These are phyloP conservation scores for Cyclotella atomus DNA, from an alignment of 108 stramenopile genomes.

Conservation along the genomic window DNA sequence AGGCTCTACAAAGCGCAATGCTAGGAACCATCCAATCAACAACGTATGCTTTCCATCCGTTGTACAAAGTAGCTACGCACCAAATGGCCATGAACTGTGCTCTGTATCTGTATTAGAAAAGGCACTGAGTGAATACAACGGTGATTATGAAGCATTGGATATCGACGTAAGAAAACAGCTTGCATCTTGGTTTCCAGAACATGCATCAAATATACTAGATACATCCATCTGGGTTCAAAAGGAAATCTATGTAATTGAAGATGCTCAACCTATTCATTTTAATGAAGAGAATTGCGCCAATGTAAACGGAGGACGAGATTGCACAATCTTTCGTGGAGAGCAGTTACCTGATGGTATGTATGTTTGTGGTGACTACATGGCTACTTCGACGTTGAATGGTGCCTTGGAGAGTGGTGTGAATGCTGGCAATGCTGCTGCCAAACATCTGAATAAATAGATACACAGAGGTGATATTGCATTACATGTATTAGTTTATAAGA, in stretches of 20 bases:
- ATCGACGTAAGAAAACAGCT: slow-evolving; percentile 65
- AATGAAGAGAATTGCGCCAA: slow-evolving; percentile 33
- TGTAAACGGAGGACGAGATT: slow-evolving; percentile 74
- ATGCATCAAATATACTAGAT: slow-evolving; percentile 54
- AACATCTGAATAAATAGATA: not conserved
- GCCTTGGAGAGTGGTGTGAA: slow-evolving; percentile 81
- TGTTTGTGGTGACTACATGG: slow-evolving; percentile 89
- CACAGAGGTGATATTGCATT: not conserved
- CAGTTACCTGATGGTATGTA: slow-evolving; percentile 67
- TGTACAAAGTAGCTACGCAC: slow-evolving; percentile 73
- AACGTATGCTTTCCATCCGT: slow-evolving; percentile 89
- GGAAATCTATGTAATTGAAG: slow-evolving; percentile 62
- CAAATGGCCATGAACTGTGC: slow-evolving; percentile 69
- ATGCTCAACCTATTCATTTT: slow-evolving; percentile 83
- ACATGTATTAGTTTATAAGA: slow-evolving; percentile 5
- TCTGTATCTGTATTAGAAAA: slow-evolving; percentile 72
- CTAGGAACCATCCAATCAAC: slow-evolving; percentile 69
- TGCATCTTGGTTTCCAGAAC: slow-evolving; percentile 66
- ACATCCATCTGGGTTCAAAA: slow-evolving; percentile 60
- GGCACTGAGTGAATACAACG: slow-evolving; percentile 60
- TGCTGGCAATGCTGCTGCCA: slow-evolving; percentile 64
- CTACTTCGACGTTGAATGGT: slow-evolving; percentile 88
- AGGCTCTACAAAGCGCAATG: slow-evolving; percentile 34
- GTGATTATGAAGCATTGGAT: slow-evolving; percentile 61
- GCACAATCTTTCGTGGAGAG: slow-evolving; percentile 49